Evolutionary conservation across 352 stramenopile species (phyloP), one percentile per base, ranked within the genome.

Genomic region (Globisporangium barbulae): DNA sequence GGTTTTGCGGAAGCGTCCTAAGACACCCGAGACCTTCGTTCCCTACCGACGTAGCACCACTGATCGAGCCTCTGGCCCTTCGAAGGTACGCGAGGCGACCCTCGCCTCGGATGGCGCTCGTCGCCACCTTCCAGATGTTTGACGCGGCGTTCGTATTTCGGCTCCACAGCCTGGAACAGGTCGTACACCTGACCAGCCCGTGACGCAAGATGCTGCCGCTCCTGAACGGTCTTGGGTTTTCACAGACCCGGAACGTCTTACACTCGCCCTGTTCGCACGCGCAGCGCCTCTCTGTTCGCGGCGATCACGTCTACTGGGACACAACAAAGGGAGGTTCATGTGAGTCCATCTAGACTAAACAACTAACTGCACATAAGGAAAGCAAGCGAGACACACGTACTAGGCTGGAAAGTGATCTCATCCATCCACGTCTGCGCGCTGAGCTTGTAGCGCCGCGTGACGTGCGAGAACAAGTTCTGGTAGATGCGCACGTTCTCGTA

Each of bases 401-500:
- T 69, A 10, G 74, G 63, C 8, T 76, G 70, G 52, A 88, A 78
- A 7, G n/a, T 67, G 47, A 85, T 67, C 44, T 67, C 70, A 59
- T 85, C 69, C 58, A 79, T 72, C 72, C 76, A 90, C 15, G 81
- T 90, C 56, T 86, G 68, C 3, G 71, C 64, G 52, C 70, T 79
- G 42, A 91, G 56, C 65, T 83, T 75, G 57, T 80, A 68, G 39
- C 73, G 73, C 10, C 68, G 68, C 22, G 67, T 76, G 21, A 80
- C 69, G 17, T 69, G 66, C 19, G 68, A 64, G 57, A 93, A 78
- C 21, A 90, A 9, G 30, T 79, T 65, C 13, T 72, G 60, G 55
- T 93, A 93, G 45, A 93, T 50, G 35, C 69, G 63, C 1, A 71
- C 48, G 53, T 88, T 72, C 21, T 84, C 74, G 62, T 84, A 89